Base-by-base conservation (phyloP, 495 filamentous ascomycete species). In the Oleoguttula mirabilis region DNA sequence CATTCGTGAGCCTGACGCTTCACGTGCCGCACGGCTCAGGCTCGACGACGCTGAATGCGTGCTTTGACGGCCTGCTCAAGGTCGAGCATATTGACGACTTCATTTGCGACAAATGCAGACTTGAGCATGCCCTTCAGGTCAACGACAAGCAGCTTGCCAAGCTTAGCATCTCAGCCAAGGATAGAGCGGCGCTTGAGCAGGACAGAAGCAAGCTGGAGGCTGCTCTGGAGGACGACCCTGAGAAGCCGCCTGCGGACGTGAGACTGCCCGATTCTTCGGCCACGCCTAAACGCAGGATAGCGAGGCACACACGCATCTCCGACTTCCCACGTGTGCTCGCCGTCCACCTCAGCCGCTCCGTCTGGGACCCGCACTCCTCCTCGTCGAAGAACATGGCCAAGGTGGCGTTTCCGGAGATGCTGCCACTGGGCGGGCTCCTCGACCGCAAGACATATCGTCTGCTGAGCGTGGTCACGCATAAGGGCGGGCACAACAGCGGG, bases 51-150 rank as follows among this genome's bases (percentile, higher is more conserved):
- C 67, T 85, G 28, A 75, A 71, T 48, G 65, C 72, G 3, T 96
- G 92, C 57, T 88, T 96, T 43, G 90, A 99, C 60, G 82, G 81
- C 14, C 76, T 95, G 60, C 77, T 99, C 48, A 95, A 94, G 58
- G 84, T 80, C 0, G 90, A 99, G 54, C 80, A 84, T 55, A 94
- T 99, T 38, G 92, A 99, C 38, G 90, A 94, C 56, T 99, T 88
- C 64, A 82, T 80, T 35, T 99, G 90, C 59, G 90, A 95, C 45
- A 82, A 76, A 52, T 98, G 90, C 46, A 80, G 84, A 10, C 69
- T 98, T n/a, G 58, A 81, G 33, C 80, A 94, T 62, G 86, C 88
- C 2, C 45, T 84, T 15, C 67, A 71, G 34, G 43, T 47, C 36
- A 65, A 63, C 45, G 44, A 52, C 40, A 34, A 72, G 0, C 75